phyloP scores from a whole-genome alignment of 176 grass and related monocot genomes.

The Zoysia pacifica region DNA sequence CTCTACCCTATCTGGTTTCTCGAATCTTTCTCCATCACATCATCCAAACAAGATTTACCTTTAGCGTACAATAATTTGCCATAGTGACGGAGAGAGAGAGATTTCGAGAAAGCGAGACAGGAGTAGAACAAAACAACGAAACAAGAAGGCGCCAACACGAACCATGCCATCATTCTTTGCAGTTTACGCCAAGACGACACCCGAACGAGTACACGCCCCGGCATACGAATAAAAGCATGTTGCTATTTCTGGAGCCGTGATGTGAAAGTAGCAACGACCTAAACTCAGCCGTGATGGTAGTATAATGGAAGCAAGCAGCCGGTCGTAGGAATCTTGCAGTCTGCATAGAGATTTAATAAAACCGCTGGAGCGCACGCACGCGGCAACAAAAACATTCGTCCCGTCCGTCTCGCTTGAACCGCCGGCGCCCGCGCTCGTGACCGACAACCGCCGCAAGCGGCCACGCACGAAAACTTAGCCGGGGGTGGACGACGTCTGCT shows the following conservation, averaged over 20 bases:
- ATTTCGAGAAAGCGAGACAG: neutral
- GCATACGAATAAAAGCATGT: neutral
- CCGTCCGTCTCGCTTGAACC: slow-evolving; percentile 18
- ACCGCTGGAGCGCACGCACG: neutral
- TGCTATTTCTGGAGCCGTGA: slow-evolving; percentile 9
- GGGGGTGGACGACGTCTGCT: neutral
- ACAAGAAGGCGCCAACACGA: neutral
- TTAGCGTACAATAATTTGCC: no score
- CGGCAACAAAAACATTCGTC: slow-evolving; percentile 21
- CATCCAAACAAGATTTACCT: no score
- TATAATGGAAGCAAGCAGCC: slow-evolving; percentile 1
- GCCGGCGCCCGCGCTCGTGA: slow-evolving; percentile 33
- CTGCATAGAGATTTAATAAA: neutral
- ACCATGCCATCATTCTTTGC: neutral
- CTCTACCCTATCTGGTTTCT: no score
- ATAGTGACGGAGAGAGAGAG: no score
- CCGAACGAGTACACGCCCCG: neutral
- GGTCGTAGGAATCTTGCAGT: slow-evolving; percentile 12
- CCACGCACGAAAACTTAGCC: slow-evolving; percentile 1
- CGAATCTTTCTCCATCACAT: no score
- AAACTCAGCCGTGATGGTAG: neutral
- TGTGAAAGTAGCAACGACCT: neutral
- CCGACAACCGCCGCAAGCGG: slow-evolving; percentile 27
- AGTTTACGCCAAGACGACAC: neutral
- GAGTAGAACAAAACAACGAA: neutral